Conservation (phyloP, 2,329 filamentous ascomycete species). For the Thelonectria blattea region DNA sequence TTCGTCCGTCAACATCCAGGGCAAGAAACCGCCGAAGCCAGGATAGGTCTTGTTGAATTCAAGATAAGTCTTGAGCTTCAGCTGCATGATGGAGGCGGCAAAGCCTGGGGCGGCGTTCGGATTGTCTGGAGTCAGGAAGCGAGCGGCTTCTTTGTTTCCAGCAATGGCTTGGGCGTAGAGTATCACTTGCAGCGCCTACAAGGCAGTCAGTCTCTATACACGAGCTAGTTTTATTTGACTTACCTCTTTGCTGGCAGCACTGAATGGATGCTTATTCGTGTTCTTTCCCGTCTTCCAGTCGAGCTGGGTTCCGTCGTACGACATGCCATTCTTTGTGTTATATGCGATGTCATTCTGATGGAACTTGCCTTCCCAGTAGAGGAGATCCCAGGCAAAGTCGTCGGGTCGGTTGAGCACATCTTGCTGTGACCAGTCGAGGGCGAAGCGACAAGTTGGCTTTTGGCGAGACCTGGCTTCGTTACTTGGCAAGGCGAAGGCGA, state of each 20-base stretch:
- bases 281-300: constrained; percentile 46
- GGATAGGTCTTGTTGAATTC: constrained; percentile 49
- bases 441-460: constrained; percentile 41
- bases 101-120: constrained; percentile 41
- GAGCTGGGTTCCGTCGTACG: constrained; percentile 48
- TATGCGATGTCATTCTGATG: constrained; percentile 50
- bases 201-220: not conserved
- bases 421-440: constrained; percentile 38
- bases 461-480: constrained; percentile 15
- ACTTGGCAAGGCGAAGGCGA: not conserved
- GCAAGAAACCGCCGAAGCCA: constrained; percentile 49
- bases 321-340: constrained; percentile 50
- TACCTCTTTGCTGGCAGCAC: constrained; percentile 47
- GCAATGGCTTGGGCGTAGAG: constrained; percentile 49
- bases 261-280: constrained; percentile 46
- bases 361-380: constrained; percentile 54
- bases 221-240: not conserved
- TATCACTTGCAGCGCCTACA: constrained; percentile 50
- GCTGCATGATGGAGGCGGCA: constrained; percentile 45
- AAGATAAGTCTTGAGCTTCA: constrained; percentile 48
- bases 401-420: constrained; percentile 39
- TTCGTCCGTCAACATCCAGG: constrained; percentile 45
- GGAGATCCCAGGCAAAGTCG: constrained; percentile 44
- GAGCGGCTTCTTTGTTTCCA: constrained; percentile 46
- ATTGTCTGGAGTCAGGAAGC: constrained; percentile 45